phyloP scores from a whole-genome alignment of 805 yeast genomes.

The Starmerella floricola region DNA sequence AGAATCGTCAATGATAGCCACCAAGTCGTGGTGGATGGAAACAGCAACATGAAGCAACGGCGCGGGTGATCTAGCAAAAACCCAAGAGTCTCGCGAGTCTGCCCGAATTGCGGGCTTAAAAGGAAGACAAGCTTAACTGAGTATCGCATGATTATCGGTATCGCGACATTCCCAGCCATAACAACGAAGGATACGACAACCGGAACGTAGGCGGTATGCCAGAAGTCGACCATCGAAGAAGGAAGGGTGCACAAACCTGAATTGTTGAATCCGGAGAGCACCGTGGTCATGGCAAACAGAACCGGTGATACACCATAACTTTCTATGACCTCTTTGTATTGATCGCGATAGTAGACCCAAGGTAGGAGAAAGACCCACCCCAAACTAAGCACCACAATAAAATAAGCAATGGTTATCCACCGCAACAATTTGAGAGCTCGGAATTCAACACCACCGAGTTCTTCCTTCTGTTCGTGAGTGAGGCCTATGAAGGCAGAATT shows the following conservation, averaged over 20 bases:
- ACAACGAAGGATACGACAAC: conserved; percentile 56
- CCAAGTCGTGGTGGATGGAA: conserved; percentile 91
- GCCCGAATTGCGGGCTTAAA: conserved; percentile 43
- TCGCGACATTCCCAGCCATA: conserved; percentile 88
- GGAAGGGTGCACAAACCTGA: conserved; percentile 74
- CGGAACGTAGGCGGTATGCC: conserved; percentile 50
- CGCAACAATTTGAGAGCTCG: conserved; percentile 65
- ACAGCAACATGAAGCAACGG: conserved; percentile 84
- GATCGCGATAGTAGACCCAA: conserved; percentile 35
- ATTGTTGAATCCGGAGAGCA: conserved; percentile 72
- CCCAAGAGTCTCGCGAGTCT: conserved; percentile 54
- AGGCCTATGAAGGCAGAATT: conserved; percentile 82
- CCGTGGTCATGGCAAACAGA: conserved; percentile 91
- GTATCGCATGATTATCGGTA: conserved; percentile 72
- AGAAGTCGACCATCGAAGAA: conserved; percentile 62
- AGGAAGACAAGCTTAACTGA: conserved; percentile 71
- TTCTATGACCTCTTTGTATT: conserved; percentile 30
- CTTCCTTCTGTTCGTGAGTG: conserved; percentile 76
- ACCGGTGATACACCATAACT: conserved; percentile 55
- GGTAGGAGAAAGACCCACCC: conserved; percentile 37
- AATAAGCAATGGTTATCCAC: conserved; percentile 48
- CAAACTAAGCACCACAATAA: conserved; percentile 62
- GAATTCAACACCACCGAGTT: conserved; percentile 94
- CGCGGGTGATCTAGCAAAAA: conserved; percentile 91
- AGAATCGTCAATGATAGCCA: conserved; percentile 69